phyloP scores from a whole-genome alignment of 331 rosid species.

The Erythrophleum ivorense region DNA sequence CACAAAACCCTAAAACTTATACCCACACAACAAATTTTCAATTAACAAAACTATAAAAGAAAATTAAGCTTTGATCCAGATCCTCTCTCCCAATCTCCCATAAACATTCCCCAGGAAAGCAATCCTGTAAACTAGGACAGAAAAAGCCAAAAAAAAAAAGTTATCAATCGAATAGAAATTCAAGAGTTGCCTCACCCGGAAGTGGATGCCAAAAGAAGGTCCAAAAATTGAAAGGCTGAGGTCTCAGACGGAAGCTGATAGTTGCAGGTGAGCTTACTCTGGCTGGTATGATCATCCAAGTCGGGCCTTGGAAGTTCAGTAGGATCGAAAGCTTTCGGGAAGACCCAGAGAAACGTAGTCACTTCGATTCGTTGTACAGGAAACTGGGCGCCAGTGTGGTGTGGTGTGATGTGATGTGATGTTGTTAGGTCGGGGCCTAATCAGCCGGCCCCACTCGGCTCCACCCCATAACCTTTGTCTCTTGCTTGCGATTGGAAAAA shows the following conservation, averaged over 20 bases:
- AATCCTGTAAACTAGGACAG: neutral
- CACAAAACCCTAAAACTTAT: neutral
- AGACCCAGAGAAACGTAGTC: neutral
- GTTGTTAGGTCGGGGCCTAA: slow-evolving; percentile 6
- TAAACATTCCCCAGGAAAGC: neutral
- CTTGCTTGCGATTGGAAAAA: neutral
- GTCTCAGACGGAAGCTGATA: neutral
- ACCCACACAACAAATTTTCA: neutral
- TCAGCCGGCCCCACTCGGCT: slow-evolving; percentile 28
- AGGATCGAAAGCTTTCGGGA: neutral
- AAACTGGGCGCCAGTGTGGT: neutral
- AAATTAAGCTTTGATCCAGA: slow-evolving; percentile 33
- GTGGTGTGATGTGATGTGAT: neutral
- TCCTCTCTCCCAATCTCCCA: neutral
- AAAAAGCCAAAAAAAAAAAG: neutral
- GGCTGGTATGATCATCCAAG: neutral
- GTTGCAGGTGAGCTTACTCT: neutral
- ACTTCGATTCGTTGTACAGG: neutral
- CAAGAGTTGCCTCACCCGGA: slow-evolving; percentile 32
- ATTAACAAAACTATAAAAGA: neutral
- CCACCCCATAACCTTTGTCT: neutral
- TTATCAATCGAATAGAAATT: neutral
- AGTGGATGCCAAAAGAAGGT: slow-evolving; percentile 24
- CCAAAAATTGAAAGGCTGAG: slow-evolving; percentile 1
- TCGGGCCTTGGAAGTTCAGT: neutral